phyloP scores from a whole-genome alignment of 2,329 filamentous ascomycete genomes.

The Byssoonygena ceratinophila region DNA sequence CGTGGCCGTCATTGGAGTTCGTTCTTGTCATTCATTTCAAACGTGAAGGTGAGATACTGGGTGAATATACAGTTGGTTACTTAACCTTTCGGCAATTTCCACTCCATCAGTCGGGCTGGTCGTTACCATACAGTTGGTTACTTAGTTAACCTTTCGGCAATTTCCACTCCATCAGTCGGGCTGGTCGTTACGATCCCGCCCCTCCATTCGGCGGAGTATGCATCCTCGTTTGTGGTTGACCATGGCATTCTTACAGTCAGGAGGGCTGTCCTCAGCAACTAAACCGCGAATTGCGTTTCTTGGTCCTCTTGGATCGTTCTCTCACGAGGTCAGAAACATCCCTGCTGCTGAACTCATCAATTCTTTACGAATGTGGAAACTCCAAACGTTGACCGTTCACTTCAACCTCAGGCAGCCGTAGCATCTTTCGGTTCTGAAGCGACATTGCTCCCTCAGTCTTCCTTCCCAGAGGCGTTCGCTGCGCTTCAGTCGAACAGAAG shows the following conservation, averaged over 20 bases:
- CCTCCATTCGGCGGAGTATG: background rate
- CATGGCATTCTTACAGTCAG: constrained; percentile 10
- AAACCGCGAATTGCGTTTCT: constrained; percentile 44
- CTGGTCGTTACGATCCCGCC: too few relatives aligned
- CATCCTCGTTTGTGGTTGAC: background rate
- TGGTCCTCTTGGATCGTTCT: constrained; percentile 56
- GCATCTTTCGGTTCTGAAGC: constrained; percentile 37
- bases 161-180: background rate
- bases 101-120: too few relatives aligned
- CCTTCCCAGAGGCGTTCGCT: constrained; percentile 59
- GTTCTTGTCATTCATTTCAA: background rate
- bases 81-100: background rate
- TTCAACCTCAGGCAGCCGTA: constrained; percentile 42
- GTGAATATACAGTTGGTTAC: too few relatives aligned
- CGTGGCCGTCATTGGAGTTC: background rate
- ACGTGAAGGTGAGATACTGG: too few relatives aligned
- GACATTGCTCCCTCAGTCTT: constrained; percentile 27
- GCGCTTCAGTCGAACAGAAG: constrained; percentile 58
- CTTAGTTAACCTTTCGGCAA: background rate
- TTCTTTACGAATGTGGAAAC: background rate
- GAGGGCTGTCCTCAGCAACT: constrained; percentile 7
- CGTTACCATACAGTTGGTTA: too few relatives aligned
- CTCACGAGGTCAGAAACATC: constrained; percentile 49
- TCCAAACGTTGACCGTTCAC: constrained; percentile 8
- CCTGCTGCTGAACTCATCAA: constrained; percentile 10